A percentile compares a stretch with the other conserved stretches of the same genome.
Conservation (phyloP, 176 grass and related monocot species). For the Oryza meridionalis region DNA sequence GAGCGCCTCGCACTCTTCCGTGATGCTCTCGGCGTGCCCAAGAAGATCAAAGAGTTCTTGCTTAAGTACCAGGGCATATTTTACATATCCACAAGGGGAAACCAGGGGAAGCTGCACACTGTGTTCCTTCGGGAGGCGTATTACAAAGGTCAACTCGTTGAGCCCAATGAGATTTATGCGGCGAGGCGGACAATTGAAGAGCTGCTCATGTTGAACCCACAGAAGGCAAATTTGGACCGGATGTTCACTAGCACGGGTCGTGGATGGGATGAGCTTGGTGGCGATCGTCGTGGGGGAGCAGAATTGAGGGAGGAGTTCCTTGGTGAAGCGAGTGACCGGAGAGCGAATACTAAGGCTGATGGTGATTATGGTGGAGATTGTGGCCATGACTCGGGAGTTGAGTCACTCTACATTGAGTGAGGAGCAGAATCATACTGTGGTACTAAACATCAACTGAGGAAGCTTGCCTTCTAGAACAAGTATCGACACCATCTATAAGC, state of each 20-base stretch:
- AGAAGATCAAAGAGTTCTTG: slow-evolving; percentile 93
- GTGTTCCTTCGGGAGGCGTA: slow-evolving; percentile 87
- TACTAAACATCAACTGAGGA: neutral
- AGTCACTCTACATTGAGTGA: slow-evolving; percentile 86
- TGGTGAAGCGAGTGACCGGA: slow-evolving; percentile 38
- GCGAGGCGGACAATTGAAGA: slow-evolving; percentile 68
- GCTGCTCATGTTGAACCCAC: slow-evolving; percentile 63
- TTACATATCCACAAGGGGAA: slow-evolving; percentile 90
- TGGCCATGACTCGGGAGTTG: slow-evolving; percentile 83
- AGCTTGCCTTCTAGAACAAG: slow-evolving; percentile 8
- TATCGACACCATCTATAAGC: neutral
- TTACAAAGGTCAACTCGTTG: slow-evolving; percentile 68
- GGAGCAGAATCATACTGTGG: neutral
- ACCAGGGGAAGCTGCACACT: slow-evolving; percentile 81
- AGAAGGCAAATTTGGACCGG: slow-evolving; percentile 78
- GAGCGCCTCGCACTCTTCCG: slow-evolving; percentile 84
- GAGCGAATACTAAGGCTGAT: slow-evolving; percentile 17
- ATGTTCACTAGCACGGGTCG: slow-evolving; percentile 90
- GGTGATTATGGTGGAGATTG: slow-evolving; percentile 49
- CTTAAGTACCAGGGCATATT: slow-evolving; percentile 90
- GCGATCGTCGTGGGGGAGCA: slow-evolving; percentile 7
- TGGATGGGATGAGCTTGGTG: slow-evolving; percentile 47
- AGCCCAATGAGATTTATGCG: slow-evolving; percentile 58
- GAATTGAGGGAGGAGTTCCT: slow-evolving; percentile 51
- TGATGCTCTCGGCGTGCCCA: slow-evolving; percentile 68